Base-by-base conservation (phyloP, 2,329 filamentous ascomycete species). In the Phyllosticta paracitricarpa region DNA sequence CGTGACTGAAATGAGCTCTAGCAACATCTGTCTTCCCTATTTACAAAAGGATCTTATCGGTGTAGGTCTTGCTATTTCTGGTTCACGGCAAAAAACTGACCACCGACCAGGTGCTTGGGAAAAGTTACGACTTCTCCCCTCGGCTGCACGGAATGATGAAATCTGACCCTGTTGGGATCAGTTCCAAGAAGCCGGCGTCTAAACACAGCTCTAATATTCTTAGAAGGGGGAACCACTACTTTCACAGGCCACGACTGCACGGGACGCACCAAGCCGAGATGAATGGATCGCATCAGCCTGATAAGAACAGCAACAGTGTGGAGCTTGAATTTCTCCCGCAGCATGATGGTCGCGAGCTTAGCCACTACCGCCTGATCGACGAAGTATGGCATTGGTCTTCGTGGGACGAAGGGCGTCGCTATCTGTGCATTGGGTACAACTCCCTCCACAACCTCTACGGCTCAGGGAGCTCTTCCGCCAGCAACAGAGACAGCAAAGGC, bases 301-400 rank as follows among this genome's bases (percentile, higher is more conserved):
- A 54, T 3, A 48, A 48, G 17, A 48, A 40, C 33, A 12, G 33
- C 10, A 9, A 40, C 19, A n/a, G 24, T 12, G 9, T 30, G 28
- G n/a, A 25, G 4, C 54, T 28, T 4, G 25, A 28, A 22, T 25
- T 28, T 28, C 25, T 54, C 6, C 52, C 52, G 12, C 17, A 25
- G 22, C 22, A 54, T 25, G 22, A 24, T 19, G 22, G 19, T 5
- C 25, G 22, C 25, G 52, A 28, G 19, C 53, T 81, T 4, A 81
- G 81, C 2, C 80, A 84, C 61, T 82, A 83, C 57, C 76, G 83
- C 30, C 79, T 90, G 52, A 82, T 87, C 5, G 81, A 88, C 64
- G 82, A 86, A 60, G 86, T 89, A n/a, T 87, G 87, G 78, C 88
- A 90, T 70, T 91, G 88, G 71, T 86, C 85, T 14, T 87, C 87